phyloP scores from a whole-genome alignment of 139 green algal species.

The Dunaliella primolecta region DNA sequence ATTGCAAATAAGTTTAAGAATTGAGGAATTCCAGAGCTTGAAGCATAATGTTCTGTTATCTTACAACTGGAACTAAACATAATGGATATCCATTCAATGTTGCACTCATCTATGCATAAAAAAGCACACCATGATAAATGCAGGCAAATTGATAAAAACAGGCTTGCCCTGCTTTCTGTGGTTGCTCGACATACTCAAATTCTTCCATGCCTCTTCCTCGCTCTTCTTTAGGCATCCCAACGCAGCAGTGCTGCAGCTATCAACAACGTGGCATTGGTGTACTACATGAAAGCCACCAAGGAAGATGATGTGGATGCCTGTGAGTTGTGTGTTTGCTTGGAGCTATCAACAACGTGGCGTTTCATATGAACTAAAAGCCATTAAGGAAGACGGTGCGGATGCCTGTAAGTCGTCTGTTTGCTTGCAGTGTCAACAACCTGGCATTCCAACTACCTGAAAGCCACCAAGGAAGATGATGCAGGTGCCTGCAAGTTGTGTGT shows the following conservation, averaged over 20 bases:
- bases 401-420: not conserved
- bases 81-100: too few species aligned
- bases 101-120: too few species aligned
- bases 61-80: too few species aligned
- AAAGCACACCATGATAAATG: too few species aligned
- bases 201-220: too few species aligned
- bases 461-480: conserved; percentile 16
- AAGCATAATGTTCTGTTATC: too few species aligned
- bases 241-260: conserved; percentile 12
- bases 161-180: too few species aligned
- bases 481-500: not conserved
- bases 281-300: conserved; percentile 13
- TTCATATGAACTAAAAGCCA: not conserved
- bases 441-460: conserved; percentile 16
- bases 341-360: not conserved
- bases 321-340: too few species aligned
- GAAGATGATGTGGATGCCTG: conserved; percentile 13
- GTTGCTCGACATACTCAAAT: too few species aligned
- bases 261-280: conserved; percentile 20
- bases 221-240: not conserved
- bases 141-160: too few species aligned
- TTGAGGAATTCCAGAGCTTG: too few species aligned
- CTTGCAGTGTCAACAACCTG: conserved; percentile 22
- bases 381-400: not conserved
- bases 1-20: too few species aligned